These are phyloP conservation scores for Populus ilicifolia DNA, from an alignment of 345 rosid genomes.

Conservation along the genomic window DNA sequence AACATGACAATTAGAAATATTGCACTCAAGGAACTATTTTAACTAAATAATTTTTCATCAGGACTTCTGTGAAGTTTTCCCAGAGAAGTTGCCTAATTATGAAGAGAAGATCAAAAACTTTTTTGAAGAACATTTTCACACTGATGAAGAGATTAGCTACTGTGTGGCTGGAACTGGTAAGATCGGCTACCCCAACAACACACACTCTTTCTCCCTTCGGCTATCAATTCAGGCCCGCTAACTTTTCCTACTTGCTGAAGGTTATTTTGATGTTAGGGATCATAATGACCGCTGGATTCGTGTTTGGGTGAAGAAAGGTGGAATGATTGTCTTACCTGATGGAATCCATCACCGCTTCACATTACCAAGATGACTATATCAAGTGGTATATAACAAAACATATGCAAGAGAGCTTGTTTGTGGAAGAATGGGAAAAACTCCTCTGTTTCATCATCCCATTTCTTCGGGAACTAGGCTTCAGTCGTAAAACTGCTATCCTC, in stretches of 20 bases:
- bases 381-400: constrained; percentile 37
- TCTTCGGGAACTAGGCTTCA: neutral
- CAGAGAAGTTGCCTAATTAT: constrained; percentile 81
- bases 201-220: neutral
- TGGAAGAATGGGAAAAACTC: neutral
- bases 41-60: constrained; percentile 16
- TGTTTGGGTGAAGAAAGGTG: constrained; percentile 85
- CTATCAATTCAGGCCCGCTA: neutral
- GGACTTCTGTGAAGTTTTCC: constrained; percentile 89
- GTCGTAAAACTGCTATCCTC: neutral
- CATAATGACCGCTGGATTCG: constrained; percentile 68
- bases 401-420: neutral
- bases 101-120: constrained; percentile 82
- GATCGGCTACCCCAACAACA: neutral
- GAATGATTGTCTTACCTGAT: constrained; percentile 80
- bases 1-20: neutral
- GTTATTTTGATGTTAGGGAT: constrained; percentile 89
- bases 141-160: constrained; percentile 96
- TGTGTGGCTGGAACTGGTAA: constrained; percentile 90
- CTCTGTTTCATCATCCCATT: neutral
- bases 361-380: constrained; percentile 62
- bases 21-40: neutral
- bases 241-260: constrained; percentile 30
- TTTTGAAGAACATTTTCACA: constrained; percentile 92
- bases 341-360: constrained; percentile 88